Evolutionary conservation across 192 early-diverging fungal genomes (phyloP).

Genomic region (Linnemannia elongata): DNA sequence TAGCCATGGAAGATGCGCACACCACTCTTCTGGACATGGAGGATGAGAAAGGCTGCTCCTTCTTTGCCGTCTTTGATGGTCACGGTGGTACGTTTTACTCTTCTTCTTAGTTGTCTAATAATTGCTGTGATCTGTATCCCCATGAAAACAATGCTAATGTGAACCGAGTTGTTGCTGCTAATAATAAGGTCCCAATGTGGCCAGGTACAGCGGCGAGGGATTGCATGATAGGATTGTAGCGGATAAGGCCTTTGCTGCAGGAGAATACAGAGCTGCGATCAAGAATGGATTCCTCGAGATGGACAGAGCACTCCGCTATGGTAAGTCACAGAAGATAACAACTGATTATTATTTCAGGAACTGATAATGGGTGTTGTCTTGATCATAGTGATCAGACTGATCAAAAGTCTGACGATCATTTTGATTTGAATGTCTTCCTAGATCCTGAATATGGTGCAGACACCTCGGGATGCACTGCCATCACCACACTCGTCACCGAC

Average conservation of each 20-base stretch:
- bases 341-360: too few species aligned
- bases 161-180: neutral
- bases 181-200: constrained; percentile 75
- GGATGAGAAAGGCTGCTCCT: constrained; percentile 76
- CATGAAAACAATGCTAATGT: neutral
- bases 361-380: too few species aligned
- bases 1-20: constrained; percentile 99
- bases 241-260: constrained; percentile 73
- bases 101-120: neutral
- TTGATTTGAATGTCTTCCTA: constrained; percentile 31
- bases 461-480: constrained; percentile 98
- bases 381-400: too few species aligned
- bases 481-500: constrained; percentile 86
- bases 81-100: constrained; percentile 79
- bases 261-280: constrained; percentile 82
- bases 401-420: too few species aligned
- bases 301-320: constrained; percentile 82
- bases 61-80: constrained; percentile 97
- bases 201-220: constrained; percentile 84
- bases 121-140: neutral
- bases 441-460: constrained; percentile 84
- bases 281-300: constrained; percentile 86
- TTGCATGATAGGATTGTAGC: constrained; percentile 81
- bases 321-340: constrained; percentile 51
- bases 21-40: constrained; percentile 84